Base-by-base conservation (phyloP, 2,329 filamentous ascomycete genomes). In the Phoma sp. region DNA sequence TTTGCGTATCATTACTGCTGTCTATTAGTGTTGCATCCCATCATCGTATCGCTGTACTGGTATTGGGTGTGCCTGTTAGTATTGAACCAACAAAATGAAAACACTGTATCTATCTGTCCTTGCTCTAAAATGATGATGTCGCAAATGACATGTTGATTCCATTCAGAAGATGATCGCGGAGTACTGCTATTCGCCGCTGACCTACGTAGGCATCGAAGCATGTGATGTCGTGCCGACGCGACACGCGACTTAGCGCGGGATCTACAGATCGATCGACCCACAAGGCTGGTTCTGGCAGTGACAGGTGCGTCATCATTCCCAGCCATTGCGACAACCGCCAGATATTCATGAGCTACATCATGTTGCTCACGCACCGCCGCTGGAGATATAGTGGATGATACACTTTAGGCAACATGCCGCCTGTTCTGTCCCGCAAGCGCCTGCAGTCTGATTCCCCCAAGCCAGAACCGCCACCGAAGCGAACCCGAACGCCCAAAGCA, bases 401-500 rank as follows among this genome's bases (percentile, higher is more conserved):
- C 4, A 23, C 3, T 2, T 25, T 11, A 25, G 55, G 52, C 50
- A 55, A 14, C 14, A 91, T 91, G 88, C 87, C 89, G 66, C 88
- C 89, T 23, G 77, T 83, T 60, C 80, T 90, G 13, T 81, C 86
- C 43, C 85, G 86, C 63, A 92, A 91, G 76, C 83, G 87, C 57
- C 65, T 85, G 61, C 83, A 81, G 33, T 63, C 62, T n/a, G 59
- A 64, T 56, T 83, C 84, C 1, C 76, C 81, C 0, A 73, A 77
- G 2, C 72, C 76, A 25, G 66, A 71, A 29, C 66, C 73, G 39
- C 59, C 59, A 35, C 51, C 62, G 9, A 73, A 72, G 53, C 64
- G 68, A 18, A 47, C 60, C 14, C 59, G 64, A 35, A 58, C 59
- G 36, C 49, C 47, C 24, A 64, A 61, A 29, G 40, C 59, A 35